These are phyloP conservation scores for Backusella westeae DNA, from an alignment of 192 early-diverging fungal species.

Conservation along the genomic window DNA sequence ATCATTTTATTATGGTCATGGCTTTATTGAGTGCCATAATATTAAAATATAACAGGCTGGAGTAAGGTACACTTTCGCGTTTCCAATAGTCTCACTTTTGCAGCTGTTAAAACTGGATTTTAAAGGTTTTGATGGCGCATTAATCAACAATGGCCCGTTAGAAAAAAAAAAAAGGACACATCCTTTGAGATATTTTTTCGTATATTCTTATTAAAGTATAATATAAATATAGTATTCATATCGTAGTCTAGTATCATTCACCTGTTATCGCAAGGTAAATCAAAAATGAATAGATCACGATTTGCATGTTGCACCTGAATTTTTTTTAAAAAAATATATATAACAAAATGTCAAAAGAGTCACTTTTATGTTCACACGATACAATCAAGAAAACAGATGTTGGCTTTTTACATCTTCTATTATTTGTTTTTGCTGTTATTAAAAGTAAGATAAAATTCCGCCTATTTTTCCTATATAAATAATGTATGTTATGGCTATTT, in stretches of 20 bases:
- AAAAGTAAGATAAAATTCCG: not conserved
- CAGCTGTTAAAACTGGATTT: too few species aligned
- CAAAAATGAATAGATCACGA: not conserved
- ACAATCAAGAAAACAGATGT: not conserved
- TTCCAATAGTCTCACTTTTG: too few species aligned
- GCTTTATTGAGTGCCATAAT: too few species aligned
- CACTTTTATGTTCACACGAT: not conserved
- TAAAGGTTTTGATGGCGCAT: too few species aligned
- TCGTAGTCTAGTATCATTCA: not conserved
- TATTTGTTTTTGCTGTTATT: not conserved
- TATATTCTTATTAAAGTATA: too few species aligned
- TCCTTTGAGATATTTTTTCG: too few species aligned
- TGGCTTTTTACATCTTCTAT: not conserved
- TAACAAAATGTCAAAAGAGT: not conserved
- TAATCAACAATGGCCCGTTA: too few species aligned
- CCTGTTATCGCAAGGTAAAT: not conserved
- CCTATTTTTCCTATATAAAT: not conserved
- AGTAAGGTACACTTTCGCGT: too few species aligned
- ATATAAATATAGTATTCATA: too few species aligned
- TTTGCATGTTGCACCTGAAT: not conserved
- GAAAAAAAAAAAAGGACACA: too few species aligned
- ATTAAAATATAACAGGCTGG: too few species aligned
- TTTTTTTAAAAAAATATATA: not conserved
- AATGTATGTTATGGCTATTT: not conserved
- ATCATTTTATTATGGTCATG: too few species aligned